These are phyloP conservation scores for Hypoxylon sp. DNA, from an alignment of 2,329 filamentous ascomycete species.

Conservation along the genomic window DNA sequence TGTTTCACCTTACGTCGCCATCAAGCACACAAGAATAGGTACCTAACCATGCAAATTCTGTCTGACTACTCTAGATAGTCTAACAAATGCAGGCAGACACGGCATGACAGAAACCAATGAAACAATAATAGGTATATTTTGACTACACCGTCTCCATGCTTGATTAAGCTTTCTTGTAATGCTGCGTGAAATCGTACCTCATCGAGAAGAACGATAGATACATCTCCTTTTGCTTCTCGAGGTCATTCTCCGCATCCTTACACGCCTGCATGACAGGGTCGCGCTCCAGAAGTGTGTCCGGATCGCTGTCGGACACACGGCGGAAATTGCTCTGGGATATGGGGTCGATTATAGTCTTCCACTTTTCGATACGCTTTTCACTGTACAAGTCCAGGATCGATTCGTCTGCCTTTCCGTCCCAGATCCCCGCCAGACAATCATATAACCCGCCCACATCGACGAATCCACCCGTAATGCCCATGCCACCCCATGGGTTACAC, in stretches of 20 bases:
- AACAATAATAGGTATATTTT: conserved; percentile 25
- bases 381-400: conserved; percentile 63
- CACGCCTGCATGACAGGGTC: conserved; percentile 60
- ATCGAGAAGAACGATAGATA: conserved; percentile 57
- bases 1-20: not conserved
- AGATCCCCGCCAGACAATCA: conserved; percentile 69
- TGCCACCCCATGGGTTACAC: conserved; percentile 70
- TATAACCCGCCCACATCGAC: conserved; percentile 74
- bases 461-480: conserved; percentile 75
- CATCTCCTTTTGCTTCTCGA: conserved; percentile 54
- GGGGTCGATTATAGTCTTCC: conserved; percentile 61
- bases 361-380: conserved; percentile 64
- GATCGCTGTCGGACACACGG: conserved; percentile 60
- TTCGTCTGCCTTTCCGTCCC: conserved; percentile 61
- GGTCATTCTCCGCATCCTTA: conserved; percentile 57
- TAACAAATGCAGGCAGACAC: conserved; percentile 11
- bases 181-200: conserved; percentile 63
- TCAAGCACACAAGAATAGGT: not conserved
- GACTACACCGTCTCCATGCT: not conserved
- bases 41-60: conserved; percentile 1
- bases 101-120: conserved; percentile 1
- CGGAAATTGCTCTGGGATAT: conserved; percentile 62
- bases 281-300: conserved; percentile 57
- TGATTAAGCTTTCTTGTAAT: conserved; percentile 55
- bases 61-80: conserved; percentile 18